Conservation (phyloP, 2,329 filamentous ascomycete genomes). For the Aspergillus phoenicis region DNA sequence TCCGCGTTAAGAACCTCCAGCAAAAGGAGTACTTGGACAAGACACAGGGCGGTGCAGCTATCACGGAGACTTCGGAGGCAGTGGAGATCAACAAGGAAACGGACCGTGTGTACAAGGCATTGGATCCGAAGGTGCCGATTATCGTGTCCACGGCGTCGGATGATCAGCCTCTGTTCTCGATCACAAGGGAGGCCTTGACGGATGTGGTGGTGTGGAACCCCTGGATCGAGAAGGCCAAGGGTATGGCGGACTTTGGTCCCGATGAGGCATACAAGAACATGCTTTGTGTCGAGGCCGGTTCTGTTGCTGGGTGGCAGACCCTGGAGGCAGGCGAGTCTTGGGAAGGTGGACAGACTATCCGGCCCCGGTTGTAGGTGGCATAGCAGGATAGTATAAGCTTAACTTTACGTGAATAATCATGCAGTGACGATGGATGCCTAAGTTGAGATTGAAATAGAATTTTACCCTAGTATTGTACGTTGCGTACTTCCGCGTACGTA, state of each 20-base stretch:
- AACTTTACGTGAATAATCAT: not conserved
- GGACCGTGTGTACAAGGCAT: conserved; percentile 80
- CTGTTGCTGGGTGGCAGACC: conserved; percentile 78
- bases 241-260: conserved; percentile 84
- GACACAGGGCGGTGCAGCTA: conserved; percentile 64
- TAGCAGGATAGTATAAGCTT: not conserved
- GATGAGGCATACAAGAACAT: conserved; percentile 90
- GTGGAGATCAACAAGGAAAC: conserved; percentile 76
- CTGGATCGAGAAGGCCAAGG: conserved; percentile 80
- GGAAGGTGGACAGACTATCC: conserved; percentile 64
- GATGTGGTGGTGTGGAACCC: conserved; percentile 98
- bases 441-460: conserved; percentile 2
- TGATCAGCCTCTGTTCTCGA: conserved; percentile 65
- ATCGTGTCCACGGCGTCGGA: conserved; percentile 49
- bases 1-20: conserved; percentile 74
- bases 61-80: conserved; percentile 65
- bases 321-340: conserved; percentile 76
- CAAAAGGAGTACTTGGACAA: conserved; percentile 82
- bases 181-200: conserved; percentile 80
- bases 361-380: conserved; percentile 37
- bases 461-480: not conserved
- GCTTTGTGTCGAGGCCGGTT: conserved; percentile 90
- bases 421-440: not conserved
- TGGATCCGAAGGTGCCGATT: conserved; percentile 54
- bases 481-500: too few relatives aligned